phyloP scores from a whole-genome alignment of 805 yeast genomes.

The Kluyveromyces siamensis region DNA sequence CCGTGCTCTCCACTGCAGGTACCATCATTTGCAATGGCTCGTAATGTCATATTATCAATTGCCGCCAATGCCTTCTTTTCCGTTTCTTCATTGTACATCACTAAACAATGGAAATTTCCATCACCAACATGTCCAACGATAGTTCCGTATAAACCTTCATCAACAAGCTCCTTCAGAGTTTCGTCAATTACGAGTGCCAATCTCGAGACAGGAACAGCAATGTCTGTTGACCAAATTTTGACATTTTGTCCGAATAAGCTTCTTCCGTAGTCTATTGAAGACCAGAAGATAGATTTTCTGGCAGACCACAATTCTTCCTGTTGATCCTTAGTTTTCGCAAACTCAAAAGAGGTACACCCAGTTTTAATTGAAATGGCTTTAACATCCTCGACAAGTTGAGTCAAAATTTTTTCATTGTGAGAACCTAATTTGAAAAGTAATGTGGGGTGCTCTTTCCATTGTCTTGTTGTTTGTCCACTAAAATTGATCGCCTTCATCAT shows the following conservation, averaged over 20 bases:
- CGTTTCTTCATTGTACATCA: conserved; percentile 48
- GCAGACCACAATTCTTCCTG: conserved; percentile 76
- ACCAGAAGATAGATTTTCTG: conserved; percentile 67
- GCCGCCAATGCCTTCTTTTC: conserved; percentile 42
- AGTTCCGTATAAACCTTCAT: conserved; percentile 51
- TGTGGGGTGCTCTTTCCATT: conserved; percentile 63
- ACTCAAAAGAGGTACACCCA: conserved; percentile 42
- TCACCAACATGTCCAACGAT: conserved; percentile 87
- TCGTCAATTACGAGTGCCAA: conserved; percentile 50
- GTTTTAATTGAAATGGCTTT: conserved; percentile 36
- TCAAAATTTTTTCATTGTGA: conserved; percentile 39
- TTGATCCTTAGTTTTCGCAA: conserved; percentile 58
- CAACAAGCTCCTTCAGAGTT: conserved; percentile 53
- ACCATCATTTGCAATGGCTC: conserved; percentile 67
- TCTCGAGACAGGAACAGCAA: conserved; percentile 76
- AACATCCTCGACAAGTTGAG: conserved; percentile 42
- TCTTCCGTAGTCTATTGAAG: conserved; percentile 57
- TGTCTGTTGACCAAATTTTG: conserved; percentile 82
- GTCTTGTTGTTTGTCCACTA: conserved; percentile 43
- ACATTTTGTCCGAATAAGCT: conserved; percentile 40
- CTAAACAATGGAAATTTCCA: conserved; percentile 77
- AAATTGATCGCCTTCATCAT: conserved; percentile 66
- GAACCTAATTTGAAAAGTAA: conserved; percentile 70
- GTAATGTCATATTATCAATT: conserved; percentile 60
- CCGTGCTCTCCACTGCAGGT: conserved; percentile 91